Conservation (phyloP, 306 rosid genomes). For the Casuarina equisetifolia region DNA sequence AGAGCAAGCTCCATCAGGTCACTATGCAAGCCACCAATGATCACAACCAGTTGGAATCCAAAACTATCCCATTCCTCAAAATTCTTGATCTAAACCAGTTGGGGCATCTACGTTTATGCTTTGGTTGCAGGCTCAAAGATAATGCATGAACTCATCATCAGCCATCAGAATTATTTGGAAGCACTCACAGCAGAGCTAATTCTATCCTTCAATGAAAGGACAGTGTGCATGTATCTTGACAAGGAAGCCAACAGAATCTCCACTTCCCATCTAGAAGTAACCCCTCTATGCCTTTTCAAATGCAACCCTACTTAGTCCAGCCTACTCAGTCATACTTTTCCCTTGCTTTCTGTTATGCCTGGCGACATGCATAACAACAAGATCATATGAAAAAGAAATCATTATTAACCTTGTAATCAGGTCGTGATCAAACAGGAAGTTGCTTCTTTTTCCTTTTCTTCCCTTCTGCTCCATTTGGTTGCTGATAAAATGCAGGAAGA, state of each 20-base stretch:
- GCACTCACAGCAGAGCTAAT: background rate
- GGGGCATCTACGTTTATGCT: background rate
- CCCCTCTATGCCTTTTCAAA: background rate
- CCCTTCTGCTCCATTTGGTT: conserved; percentile 46
- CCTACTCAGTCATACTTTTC: background rate
- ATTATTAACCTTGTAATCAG: conserved; percentile 35
- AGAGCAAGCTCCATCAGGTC: background rate
- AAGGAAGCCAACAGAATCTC: background rate
- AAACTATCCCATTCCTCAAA: background rate
- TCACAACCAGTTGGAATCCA: background rate
- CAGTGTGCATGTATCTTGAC: background rate
- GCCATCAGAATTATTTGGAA: background rate
- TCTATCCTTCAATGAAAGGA: background rate
- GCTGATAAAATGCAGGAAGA: conserved; percentile 56
- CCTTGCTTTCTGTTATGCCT: conserved; percentile 15
- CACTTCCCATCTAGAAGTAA: background rate
- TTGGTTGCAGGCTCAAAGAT: background rate
- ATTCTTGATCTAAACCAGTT: too few relatives aligned
- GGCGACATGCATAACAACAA: conserved; percentile 9
- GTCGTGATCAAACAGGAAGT: conserved; percentile 37
- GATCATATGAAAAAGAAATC: background rate
- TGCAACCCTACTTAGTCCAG: background rate
- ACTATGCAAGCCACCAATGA: background rate
- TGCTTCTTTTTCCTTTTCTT: conserved; percentile 40
- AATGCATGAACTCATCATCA: background rate